phyloP scores from a whole-genome alignment of 2,329 filamentous ascomycete genomes.

The Arthrobotrys iridis region DNA sequence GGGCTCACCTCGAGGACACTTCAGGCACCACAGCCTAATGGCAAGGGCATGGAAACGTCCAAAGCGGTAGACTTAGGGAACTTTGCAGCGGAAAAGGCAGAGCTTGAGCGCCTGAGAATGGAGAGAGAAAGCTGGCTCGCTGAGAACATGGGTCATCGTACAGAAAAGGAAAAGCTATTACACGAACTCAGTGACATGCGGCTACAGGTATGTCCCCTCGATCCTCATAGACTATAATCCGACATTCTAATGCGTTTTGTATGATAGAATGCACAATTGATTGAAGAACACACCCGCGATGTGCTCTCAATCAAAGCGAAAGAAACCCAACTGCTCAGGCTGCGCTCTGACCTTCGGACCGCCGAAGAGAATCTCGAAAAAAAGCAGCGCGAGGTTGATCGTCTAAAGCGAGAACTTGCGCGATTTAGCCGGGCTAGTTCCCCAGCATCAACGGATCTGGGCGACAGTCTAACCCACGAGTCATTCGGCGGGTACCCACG shows the following conservation, averaged over 20 bases:
- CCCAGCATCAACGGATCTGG: constrained; percentile 68
- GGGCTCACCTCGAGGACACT: constrained; percentile 88
- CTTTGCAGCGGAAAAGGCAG: constrained; percentile 83
- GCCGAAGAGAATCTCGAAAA: constrained; percentile 87
- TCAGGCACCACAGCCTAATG: constrained; percentile 64
- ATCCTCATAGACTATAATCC: not conserved
- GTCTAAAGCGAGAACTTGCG: constrained; percentile 84
- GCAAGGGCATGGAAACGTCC: constrained; percentile 64
- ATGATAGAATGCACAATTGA: constrained; percentile 94
- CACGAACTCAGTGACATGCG: constrained; percentile 94
- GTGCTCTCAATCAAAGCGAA: constrained; percentile 97
- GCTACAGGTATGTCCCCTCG: constrained; percentile 57
- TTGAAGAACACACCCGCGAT: constrained; percentile 95
- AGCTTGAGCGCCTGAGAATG: constrained; percentile 85
- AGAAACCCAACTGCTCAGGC: constrained; percentile 93
- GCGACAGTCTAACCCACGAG: constrained; percentile 39
- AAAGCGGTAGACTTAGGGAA: constrained; percentile 71
- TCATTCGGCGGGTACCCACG: constrained; percentile 35
- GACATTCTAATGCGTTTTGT: constrained; percentile 6
- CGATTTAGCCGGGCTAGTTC: constrained; percentile 67
- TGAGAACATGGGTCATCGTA: constrained; percentile 80
- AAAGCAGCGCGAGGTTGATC: constrained; percentile 85
- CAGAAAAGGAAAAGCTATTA: constrained; percentile 81
- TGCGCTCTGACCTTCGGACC: constrained; percentile 86
- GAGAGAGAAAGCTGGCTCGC: constrained; percentile 81